Evolutionary conservation across 2,329 filamentous ascomycete species (phyloP).

Genomic region (Chalaropsis thielavioides): DNA sequence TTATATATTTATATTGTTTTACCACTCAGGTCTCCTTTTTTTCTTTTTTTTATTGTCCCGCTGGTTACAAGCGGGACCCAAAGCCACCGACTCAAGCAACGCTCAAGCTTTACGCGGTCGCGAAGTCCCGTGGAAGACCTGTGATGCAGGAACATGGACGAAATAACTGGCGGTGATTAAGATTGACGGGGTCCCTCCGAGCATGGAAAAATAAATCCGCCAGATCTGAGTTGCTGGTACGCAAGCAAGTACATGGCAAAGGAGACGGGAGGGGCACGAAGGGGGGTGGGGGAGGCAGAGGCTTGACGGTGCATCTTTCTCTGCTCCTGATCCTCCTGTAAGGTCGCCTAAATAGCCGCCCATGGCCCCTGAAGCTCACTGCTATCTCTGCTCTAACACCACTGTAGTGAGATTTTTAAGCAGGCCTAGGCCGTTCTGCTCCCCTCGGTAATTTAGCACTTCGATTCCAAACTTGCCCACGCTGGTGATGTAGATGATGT

Average conservation of each 20-base stretch:
- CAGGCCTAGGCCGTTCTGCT: neutral
- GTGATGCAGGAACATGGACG: too few relatives aligned
- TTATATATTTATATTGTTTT: neutral
- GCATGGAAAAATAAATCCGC: slow-evolving; percentile 1
- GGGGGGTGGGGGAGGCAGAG: neutral
- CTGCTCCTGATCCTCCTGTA: neutral
- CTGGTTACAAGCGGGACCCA: neutral
- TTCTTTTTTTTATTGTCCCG: neutral
- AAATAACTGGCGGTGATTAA: neutral
- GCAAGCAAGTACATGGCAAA: too few relatives aligned
- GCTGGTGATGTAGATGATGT: too few relatives aligned
- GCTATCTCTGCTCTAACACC: neutral
- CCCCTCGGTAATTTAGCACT: neutral
- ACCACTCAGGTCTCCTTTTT: neutral
- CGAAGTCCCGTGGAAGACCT: neutral
- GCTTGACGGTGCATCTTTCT: too few relatives aligned
- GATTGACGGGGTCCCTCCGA: neutral
- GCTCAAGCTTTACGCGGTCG: neutral
- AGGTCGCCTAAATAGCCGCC: neutral
- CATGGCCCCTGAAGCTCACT: neutral
- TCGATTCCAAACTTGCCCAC: too few relatives aligned
- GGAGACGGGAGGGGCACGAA: neutral
- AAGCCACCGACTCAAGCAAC: too few relatives aligned
- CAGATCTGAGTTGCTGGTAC: neutral
- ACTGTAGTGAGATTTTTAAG: neutral